Conservation (phyloP, 345 rosid species). For the Moricandia arvensis region DNA sequence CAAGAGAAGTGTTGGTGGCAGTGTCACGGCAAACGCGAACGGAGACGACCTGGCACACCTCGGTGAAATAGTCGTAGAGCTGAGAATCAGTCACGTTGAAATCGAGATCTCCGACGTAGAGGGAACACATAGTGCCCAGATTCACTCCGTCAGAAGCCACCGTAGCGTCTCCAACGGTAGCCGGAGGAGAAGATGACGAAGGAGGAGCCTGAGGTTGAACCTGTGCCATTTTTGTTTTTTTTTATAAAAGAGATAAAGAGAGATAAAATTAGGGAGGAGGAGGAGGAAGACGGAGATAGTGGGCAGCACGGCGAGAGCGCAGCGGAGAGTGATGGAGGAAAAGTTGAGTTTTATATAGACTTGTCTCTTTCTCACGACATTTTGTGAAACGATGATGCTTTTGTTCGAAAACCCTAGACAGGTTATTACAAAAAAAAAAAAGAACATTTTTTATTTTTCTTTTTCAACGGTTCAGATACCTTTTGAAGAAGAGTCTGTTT, state of each 20-base stretch:
- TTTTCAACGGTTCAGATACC: background rate
- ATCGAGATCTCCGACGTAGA: constrained; percentile 83
- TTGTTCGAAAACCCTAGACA: constrained; percentile 37
- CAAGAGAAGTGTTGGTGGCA: constrained; percentile 70
- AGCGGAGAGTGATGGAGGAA: constrained; percentile 34
- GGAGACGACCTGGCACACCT: constrained; percentile 57
- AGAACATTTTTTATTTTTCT: background rate
- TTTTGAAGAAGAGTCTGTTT: background rate
- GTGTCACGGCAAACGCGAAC: constrained; percentile 73
- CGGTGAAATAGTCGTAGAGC: constrained; percentile 64
- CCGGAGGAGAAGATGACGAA: constrained; percentile 19
- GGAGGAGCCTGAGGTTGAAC: constrained; percentile 46
- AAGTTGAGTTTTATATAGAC: constrained; percentile 31
- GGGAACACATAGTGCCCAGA: constrained; percentile 55
- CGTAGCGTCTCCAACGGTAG: constrained; percentile 33
- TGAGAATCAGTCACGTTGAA: constrained; percentile 61
- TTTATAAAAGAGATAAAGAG: background rate
- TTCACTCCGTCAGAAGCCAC: constrained; percentile 27
- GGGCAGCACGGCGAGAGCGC: constrained; percentile 45
- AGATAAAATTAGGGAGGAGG: constrained; percentile 27
- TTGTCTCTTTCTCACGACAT: constrained; percentile 15
- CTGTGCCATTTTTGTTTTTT: constrained; percentile 40
- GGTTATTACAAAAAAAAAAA: background rate
- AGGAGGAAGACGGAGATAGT: constrained; percentile 39
- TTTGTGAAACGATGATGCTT: background rate